Evolutionary conservation across 2,329 filamentous ascomycete species (phyloP).

Genomic region (Scytalidium sp.): DNA sequence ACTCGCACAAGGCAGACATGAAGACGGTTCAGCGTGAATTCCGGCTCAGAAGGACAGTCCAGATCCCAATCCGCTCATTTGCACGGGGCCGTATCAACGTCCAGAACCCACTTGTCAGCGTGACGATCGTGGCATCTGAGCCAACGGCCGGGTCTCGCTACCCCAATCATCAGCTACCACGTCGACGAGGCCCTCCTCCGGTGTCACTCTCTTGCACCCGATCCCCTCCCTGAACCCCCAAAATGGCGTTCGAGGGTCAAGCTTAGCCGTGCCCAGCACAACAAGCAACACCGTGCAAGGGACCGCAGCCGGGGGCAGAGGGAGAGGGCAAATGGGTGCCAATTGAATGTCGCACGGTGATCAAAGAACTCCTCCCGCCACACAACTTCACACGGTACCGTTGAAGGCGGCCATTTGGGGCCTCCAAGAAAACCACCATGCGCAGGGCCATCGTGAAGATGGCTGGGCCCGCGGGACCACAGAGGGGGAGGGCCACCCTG

Average conservation of each 20-base stretch:
- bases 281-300: slow-evolving; percentile 18
- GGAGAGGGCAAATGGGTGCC: not conserved
- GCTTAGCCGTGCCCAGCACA: slow-evolving; percentile 20
- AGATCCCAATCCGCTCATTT: not conserved
- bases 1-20: not conserved
- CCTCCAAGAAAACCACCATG: not conserved
- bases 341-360: not conserved
- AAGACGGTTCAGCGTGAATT: too few species aligned
- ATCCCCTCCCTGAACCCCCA: slow-evolving; percentile 2
- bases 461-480: not conserved
- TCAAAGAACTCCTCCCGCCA: not conserved
- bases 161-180: slow-evolving; percentile 28
- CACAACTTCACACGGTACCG: too few species aligned
- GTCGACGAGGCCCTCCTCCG: slow-evolving; percentile 18
- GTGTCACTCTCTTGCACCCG: slow-evolving; percentile 6
- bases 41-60: not conserved
- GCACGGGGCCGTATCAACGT: not conserved
- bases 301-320: slow-evolving; percentile 5
- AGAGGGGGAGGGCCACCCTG: not conserved
- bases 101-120: not conserved
- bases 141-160: slow-evolving; percentile 11
- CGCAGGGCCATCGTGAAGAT: too few species aligned
- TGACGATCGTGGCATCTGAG: not conserved
- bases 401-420: not conserved
- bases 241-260: slow-evolving; percentile 18